A percentile compares a stretch with the other conserved stretches of the same genome.
These are phyloP conservation scores for Talaromyces islandicus DNA, from an alignment of 2,329 filamentous ascomycete species.

Conservation along the genomic window DNA sequence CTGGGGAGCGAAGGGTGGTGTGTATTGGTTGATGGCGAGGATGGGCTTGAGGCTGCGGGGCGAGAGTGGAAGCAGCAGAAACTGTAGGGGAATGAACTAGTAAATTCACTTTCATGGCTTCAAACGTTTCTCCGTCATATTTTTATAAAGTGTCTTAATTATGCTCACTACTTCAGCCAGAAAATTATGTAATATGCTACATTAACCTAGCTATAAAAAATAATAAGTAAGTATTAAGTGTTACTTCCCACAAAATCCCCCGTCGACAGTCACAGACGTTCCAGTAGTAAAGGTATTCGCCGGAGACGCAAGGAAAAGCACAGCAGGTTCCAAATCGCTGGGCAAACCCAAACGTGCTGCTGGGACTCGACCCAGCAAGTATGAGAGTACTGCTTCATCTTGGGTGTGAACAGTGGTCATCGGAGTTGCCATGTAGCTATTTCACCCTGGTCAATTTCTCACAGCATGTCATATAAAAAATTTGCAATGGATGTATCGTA, in stretches of 20 bases:
- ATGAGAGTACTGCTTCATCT: neutral
- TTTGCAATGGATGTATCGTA: neutral
- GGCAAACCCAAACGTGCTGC: neutral
- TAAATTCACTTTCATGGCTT: neutral
- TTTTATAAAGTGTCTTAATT: neutral
- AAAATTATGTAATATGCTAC: neutral
- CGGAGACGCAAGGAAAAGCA: neutral
- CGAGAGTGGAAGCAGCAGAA: conserved; percentile 42
- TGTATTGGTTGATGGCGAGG: conserved; percentile 77
- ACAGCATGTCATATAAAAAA: neutral
- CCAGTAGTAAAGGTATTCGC: neutral
- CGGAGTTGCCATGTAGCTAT: neutral
- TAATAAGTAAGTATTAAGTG: neutral
- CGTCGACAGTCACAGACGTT: neutral
- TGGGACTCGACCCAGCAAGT: neutral
- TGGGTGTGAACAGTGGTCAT: neutral
- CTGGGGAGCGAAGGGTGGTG: conserved; percentile 73
- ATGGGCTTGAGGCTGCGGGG: conserved; percentile 50
- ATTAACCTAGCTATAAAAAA: neutral
- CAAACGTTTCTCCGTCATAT: neutral
- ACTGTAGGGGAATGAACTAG: conserved; percentile 20
- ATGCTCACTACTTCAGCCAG: neutral
- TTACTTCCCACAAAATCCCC: neutral
- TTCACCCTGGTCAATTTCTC: neutral
- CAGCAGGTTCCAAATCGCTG: neutral